Conservation (phyloP, 164 flowering plant genomes). For the Vitis vinifera region ASM3070453v1 NC_081814.1:9388501-9389000, state of each 20-base stretch:
- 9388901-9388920: conserved; percentile 17
- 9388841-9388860: conserved; percentile 70
- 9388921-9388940: conserved; percentile 17
- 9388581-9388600: too few relatives aligned
- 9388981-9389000: conserved; percentile 13
- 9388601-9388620: too few relatives aligned
- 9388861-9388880: conserved; percentile 65
- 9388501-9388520: too few relatives aligned
- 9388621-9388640: too few relatives aligned
- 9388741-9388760: conserved; percentile 64
- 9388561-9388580: too few relatives aligned
- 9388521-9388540: too few relatives aligned
- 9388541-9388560: too few relatives aligned
- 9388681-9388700: conserved; percentile 57
- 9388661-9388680: conserved; percentile 65
- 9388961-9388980: conserved; percentile 22
- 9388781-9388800: conserved; percentile 61
- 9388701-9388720: conserved; percentile 30
- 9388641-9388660: too few relatives aligned
- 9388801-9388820: conserved; percentile 60
- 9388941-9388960: conserved; percentile 7
- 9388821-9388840: conserved; percentile 56
- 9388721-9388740: conserved; percentile 44
- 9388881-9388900: conserved; percentile 12
- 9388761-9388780: conserved; percentile 74